Percentiles rank a stretch among this genome's conserved stretches.
phyloP scores from a whole-genome alignment of 768 basidiomycete genomes.

The Infundibulicybe gibba region DNA sequence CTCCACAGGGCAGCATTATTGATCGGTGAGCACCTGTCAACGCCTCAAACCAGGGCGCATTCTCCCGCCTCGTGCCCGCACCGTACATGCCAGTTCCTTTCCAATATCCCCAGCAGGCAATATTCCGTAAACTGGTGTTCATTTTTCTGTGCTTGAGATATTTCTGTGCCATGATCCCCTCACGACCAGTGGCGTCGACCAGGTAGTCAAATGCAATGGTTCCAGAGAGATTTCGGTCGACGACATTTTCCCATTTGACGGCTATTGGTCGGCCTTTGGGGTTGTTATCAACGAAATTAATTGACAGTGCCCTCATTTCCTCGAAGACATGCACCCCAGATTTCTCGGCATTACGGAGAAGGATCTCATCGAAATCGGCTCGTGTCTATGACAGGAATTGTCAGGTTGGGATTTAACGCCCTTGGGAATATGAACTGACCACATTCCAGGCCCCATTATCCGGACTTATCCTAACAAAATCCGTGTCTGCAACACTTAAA shows the following conservation, averaged over 20 bases:
- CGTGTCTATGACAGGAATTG: conserved; percentile 34
- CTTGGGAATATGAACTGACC: conserved; percentile 24
- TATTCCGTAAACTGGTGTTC: conserved; percentile 50
- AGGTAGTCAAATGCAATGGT: conserved; percentile 55
- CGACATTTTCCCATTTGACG: conserved; percentile 29
- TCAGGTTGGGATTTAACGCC: neutral
- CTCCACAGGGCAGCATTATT: neutral
- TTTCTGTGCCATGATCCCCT: conserved; percentile 52
- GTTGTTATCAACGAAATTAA: conserved; percentile 37
- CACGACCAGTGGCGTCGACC: conserved; percentile 60
- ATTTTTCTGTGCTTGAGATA: conserved; percentile 55
- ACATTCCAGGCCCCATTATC: conserved; percentile 57
- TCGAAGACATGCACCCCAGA: conserved; percentile 49
- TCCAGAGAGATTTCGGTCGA: conserved; percentile 11
- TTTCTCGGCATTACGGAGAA: conserved; percentile 49
- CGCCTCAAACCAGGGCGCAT: conserved; percentile 52
- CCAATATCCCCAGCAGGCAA: conserved; percentile 73
- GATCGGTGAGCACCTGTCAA: conserved; percentile 35
- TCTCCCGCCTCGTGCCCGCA: conserved; percentile 34
- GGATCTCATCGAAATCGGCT: conserved; percentile 54
- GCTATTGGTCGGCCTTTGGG: conserved; percentile 27
- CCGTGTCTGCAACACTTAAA: conserved; percentile 38
- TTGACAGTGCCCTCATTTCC: conserved; percentile 35
- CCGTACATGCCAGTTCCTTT: conserved; percentile 40
- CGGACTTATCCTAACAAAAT: conserved; percentile 47